phyloP scores from a whole-genome alignment of 2,329 filamentous ascomycete genomes.

The Trichoderma endophyticum region DNA sequence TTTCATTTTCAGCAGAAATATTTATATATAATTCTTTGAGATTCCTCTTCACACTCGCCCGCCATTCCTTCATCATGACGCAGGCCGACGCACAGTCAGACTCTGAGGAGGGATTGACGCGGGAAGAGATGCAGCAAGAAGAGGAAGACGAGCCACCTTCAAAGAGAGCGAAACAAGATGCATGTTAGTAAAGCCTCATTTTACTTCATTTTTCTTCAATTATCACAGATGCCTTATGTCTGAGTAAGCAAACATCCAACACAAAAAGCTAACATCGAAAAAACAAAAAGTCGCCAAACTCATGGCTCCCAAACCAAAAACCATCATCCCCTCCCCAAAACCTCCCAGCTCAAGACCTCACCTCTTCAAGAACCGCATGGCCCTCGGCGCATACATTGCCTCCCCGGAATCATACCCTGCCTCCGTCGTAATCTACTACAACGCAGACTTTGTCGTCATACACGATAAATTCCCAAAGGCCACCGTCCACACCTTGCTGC shows the following conservation, averaged over 20 bases:
- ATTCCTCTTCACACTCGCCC: background rate
- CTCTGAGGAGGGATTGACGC: slow-evolving; percentile 41
- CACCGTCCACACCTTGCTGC: slow-evolving; percentile 79
- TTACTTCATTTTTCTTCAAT: background rate
- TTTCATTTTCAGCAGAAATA: background rate
- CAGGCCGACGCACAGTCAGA: slow-evolving; percentile 26
- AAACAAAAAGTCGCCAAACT: slow-evolving; percentile 33
- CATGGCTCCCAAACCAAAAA: slow-evolving; percentile 37
- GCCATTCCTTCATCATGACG: background rate
- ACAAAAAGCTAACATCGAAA: background rate
- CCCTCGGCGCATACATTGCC: slow-evolving; percentile 63
- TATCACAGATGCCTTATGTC: accelerated
- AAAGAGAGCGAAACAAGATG: slow-evolving; percentile 32
- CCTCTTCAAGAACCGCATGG: slow-evolving; percentile 53
- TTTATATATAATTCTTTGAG: background rate
- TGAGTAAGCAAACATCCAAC: background rate
- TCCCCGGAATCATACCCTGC: slow-evolving; percentile 60
- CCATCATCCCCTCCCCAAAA: slow-evolving; percentile 17
- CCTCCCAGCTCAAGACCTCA: slow-evolving; percentile 25
- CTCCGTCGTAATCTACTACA: slow-evolving; percentile 62
- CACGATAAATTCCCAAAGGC: slow-evolving; percentile 85
- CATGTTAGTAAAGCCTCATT: slow-evolving; percentile 35
- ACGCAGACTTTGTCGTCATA: slow-evolving; percentile 69
- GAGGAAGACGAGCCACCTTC: slow-evolving; percentile 27
- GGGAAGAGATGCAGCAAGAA: slow-evolving; percentile 40